These are phyloP conservation scores for Cytospora schulzeri DNA, from an alignment of 2,329 filamentous ascomycete genomes.

Conservation along the genomic window DNA sequence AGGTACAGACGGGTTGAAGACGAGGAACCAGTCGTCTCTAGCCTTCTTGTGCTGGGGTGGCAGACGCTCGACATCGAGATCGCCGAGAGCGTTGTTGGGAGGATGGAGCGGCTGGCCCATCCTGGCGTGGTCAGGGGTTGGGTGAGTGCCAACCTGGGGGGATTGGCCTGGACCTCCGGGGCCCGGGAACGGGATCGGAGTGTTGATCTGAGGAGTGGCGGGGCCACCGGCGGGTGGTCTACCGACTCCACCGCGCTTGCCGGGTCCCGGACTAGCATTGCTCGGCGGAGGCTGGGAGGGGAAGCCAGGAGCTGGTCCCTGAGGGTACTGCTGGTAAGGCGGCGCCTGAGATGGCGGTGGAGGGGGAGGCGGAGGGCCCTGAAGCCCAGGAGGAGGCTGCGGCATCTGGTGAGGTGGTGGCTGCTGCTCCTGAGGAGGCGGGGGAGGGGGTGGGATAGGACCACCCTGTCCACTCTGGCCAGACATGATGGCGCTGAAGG, in stretches of 20 bases:
- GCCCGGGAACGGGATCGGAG: constrained; percentile 82
- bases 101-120: constrained; percentile 53
- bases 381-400: constrained; percentile 72
- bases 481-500: constrained; percentile 96
- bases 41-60: constrained; percentile 87
- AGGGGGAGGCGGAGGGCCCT: constrained; percentile 59
- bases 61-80: constrained; percentile 83
- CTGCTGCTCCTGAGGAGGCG: constrained; percentile 60
- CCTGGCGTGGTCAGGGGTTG: constrained; percentile 68
- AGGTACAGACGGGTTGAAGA: constrained; percentile 91
- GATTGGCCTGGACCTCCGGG: constrained; percentile 64
- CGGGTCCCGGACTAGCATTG: constrained; percentile 84
- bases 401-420: constrained; percentile 64
- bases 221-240: constrained; percentile 69
- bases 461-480: constrained; percentile 81
- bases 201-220: constrained; percentile 90
- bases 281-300: constrained; percentile 80
- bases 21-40: constrained; percentile 89
- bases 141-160: constrained; percentile 79
- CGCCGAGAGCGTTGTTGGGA: constrained; percentile 70
- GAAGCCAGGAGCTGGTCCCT: constrained; percentile 66
- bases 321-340: constrained; percentile 70
- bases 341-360: constrained; percentile 66
- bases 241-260: constrained; percentile 69
- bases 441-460: constrained; percentile 77